A percentile compares a stretch with the other conserved stretches of the same genome.
phyloP scores from a whole-genome alignment of 805 yeast genomes.

The Saccharomycopsis babjevae region DNA sequence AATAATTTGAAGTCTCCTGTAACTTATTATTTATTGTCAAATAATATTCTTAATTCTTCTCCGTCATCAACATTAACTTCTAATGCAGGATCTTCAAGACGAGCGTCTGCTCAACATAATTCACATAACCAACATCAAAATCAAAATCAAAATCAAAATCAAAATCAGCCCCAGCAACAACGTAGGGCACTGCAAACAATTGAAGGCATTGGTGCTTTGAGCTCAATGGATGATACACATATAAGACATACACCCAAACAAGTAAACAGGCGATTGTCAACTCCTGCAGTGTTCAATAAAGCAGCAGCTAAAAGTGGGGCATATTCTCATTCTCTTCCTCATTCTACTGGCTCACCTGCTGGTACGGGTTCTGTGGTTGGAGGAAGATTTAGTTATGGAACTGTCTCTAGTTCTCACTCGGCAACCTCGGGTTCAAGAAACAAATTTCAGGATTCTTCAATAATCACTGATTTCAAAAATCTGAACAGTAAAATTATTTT shows the following conservation, averaged over 20 bases:
- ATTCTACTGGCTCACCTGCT: not conserved
- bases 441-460: not conserved
- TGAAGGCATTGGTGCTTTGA: not conserved
- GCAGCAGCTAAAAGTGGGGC: not conserved
- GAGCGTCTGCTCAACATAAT: not conserved
- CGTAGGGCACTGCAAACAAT: not conserved
- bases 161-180: not conserved
- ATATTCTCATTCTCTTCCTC: not conserved
- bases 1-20: not conserved
- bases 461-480: not conserved
- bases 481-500: slow-evolving; percentile 5
- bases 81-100: not conserved
- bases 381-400: not conserved
- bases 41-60: not conserved
- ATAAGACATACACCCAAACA: not conserved
- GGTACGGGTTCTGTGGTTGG: not conserved
- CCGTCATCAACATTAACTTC: not conserved
- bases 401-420: not conserved
- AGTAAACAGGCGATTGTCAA: not conserved
- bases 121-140: not conserved
- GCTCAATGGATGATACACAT: not conserved
- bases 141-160: not conserved
- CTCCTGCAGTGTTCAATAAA: not conserved
- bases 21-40: not conserved
- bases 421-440: not conserved